A percentile compares a stretch with the other conserved stretches of the same genome.
phyloP scores from a whole-genome alignment of 768 basidiomycete genomes.

The Auriscalpium vulgare region DNA sequence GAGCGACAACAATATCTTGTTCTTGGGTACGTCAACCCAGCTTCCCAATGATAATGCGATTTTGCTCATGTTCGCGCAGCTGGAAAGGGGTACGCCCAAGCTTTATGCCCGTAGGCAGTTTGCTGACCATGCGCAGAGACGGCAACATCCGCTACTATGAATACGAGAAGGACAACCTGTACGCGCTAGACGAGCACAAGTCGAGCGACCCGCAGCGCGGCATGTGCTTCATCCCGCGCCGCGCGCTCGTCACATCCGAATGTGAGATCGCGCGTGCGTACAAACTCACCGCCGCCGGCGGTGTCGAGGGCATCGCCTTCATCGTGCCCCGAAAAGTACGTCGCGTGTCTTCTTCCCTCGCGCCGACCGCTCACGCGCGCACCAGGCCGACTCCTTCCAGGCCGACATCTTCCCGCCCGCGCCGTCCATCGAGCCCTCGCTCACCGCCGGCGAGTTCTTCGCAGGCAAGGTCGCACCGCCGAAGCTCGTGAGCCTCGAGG shows the following conservation, averaged over 20 bases:
- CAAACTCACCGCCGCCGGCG: conserved; percentile 63
- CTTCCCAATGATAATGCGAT: neutral
- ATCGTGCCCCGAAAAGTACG: conserved; percentile 88
- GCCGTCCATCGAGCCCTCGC: conserved; percentile 69
- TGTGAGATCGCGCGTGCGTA: conserved; percentile 95
- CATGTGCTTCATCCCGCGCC: conserved; percentile 93
- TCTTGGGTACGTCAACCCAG: conserved; percentile 48
- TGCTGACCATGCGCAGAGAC: conserved; percentile 46
- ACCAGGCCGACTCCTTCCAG: conserved; percentile 89
- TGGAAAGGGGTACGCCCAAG: conserved; percentile 70
- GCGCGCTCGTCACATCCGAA: conserved; percentile 79
- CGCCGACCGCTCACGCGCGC: neutral
- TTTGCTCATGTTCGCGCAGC: conserved; percentile 32
- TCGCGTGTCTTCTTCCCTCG: neutral
- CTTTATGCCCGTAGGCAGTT: neutral
- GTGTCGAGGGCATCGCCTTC: conserved; percentile 88
- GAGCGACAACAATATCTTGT: conserved; percentile 87
- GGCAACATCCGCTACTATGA: conserved; percentile 99
- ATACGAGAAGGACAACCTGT: conserved; percentile 79
- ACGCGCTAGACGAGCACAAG: conserved; percentile 76
- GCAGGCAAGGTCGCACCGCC: conserved; percentile 70
- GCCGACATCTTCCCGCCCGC: conserved; percentile 96
- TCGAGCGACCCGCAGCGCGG: conserved; percentile 91
- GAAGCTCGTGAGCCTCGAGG: conserved; percentile 75
- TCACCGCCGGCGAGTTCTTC: conserved; percentile 83